Percentiles rank a stretch among this genome's conserved stretches.
phyloP scores from a whole-genome alignment of 495 filamentous ascomycete species.

The Aspergillus affinis region DNA sequence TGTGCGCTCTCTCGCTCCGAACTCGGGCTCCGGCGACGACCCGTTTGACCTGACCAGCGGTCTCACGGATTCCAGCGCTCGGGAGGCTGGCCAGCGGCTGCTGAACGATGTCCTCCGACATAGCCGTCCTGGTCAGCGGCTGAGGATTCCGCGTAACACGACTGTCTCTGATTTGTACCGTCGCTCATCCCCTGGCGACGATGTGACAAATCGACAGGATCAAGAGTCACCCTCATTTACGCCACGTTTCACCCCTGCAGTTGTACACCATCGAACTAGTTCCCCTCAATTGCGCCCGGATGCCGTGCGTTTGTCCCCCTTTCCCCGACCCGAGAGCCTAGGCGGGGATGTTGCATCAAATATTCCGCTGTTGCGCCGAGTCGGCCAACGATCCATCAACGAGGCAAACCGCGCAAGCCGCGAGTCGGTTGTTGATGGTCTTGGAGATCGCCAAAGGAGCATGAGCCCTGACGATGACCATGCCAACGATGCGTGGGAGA shows the following conservation, averaged over 20 bases:
- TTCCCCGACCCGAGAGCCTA: conserved; percentile 24
- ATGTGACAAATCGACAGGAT: conserved; percentile 16
- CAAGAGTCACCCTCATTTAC: conserved; percentile 34
- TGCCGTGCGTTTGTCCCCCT: conserved; percentile 25
- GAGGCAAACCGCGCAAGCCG: conserved; percentile 20
- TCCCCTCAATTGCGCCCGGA: conserved; percentile 28
- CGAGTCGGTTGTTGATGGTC: conserved; percentile 57
- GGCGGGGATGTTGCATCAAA: conserved; percentile 20
- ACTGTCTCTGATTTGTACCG: conserved; percentile 25
- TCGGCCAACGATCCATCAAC: conserved; percentile 28
- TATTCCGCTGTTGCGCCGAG: conserved; percentile 23
- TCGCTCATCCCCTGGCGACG: conserved; percentile 22
- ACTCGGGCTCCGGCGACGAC: conserved; percentile 30
- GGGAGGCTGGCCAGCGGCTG: conserved; percentile 34
- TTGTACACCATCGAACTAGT: conserved; percentile 29
- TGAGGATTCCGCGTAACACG: conserved; percentile 35
- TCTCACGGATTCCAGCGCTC: conserved; percentile 30
- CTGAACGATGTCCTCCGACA: conserved; percentile 34
- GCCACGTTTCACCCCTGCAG: conserved; percentile 47
- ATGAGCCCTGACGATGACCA: conserved; percentile 68
- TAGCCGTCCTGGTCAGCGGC: conserved; percentile 28
- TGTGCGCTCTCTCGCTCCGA: conserved; percentile 34
- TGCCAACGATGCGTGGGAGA: conserved; percentile 68
- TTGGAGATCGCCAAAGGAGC: conserved; percentile 82
- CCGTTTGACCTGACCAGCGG: conserved; percentile 31